Evolutionary conservation across 2,329 filamentous ascomycete species (phyloP).

Genomic region (Ramularia endophylla): DNA sequence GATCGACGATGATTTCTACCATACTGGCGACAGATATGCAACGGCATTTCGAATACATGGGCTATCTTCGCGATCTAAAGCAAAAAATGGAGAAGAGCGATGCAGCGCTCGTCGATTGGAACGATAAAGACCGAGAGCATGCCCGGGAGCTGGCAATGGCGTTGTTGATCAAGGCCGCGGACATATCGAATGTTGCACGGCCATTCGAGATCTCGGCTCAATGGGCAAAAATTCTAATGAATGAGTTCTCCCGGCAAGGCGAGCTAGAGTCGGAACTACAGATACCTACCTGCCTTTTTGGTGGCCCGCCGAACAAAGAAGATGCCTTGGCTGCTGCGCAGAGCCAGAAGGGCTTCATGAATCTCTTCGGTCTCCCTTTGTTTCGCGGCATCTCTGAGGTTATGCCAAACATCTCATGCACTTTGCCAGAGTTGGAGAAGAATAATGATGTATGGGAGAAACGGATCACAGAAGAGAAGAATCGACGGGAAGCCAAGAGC

Average conservation of each 20-base stretch:
- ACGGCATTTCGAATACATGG: constrained; percentile 95
- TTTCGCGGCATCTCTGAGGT: constrained; percentile 85
- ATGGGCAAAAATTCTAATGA: constrained; percentile 92
- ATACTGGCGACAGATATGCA: constrained; percentile 98
- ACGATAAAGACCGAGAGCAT: constrained; percentile 66
- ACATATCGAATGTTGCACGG: constrained; percentile 96
- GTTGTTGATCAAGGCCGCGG: constrained; percentile 92
- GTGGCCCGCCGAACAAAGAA: constrained; percentile 69
- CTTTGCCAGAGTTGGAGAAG: constrained; percentile 69
- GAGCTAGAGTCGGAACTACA: constrained; percentile 84
- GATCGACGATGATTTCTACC: constrained; percentile 91
- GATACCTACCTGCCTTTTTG: constrained; percentile 81
- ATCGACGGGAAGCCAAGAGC: constrained; percentile 33
- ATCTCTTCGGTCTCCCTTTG: constrained; percentile 84
- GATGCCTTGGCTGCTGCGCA: constrained; percentile 77
- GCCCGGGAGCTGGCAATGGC: constrained; percentile 79
- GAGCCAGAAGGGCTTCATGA: constrained; percentile 94
- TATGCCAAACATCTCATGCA: constrained; percentile 77
- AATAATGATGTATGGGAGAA: constrained; percentile 72
- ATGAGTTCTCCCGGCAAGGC: constrained; percentile 90
- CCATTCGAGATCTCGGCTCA: constrained; percentile 73
- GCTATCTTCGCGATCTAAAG: constrained; percentile 73
- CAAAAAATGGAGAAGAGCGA: constrained; percentile 65
- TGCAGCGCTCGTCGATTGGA: constrained; percentile 64
- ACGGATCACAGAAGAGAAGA: constrained; percentile 59